These are phyloP conservation scores for Hamamelis virginiana DNA, from an alignment of 164 flowering plant species.

Conservation along the genomic window DNA sequence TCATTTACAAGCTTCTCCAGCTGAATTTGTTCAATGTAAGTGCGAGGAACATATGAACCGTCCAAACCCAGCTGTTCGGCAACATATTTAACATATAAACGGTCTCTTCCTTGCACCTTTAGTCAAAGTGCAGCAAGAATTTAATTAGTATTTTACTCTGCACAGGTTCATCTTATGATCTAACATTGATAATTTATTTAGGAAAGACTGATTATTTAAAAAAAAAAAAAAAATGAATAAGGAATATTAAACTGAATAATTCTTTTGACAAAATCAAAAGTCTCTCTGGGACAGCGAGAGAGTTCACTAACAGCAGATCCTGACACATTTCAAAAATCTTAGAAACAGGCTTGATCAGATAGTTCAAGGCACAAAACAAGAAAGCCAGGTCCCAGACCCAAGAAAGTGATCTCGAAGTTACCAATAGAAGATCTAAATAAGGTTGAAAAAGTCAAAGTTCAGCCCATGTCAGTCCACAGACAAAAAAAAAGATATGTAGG, in stretches of 20 bases:
- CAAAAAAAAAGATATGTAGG: not conserved
- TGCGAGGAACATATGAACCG: conserved; percentile 89
- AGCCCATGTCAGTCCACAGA: too few species aligned
- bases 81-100: conserved; percentile 54
- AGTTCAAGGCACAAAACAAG: too few species aligned
- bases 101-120: conserved; percentile 96
- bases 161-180: not conserved
- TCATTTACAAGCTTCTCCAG: conserved; percentile 95
- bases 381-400: too few species aligned
- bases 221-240: not conserved
- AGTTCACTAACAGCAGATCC: not conserved
- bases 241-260: not conserved
- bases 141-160: not conserved
- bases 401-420: too few species aligned
- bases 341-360: not conserved
- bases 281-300: too few species aligned
- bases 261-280: not conserved
- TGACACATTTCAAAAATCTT: not conserved
- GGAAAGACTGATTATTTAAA: not conserved
- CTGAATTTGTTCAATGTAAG: conserved; percentile 97
- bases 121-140: conserved; percentile 21
- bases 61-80: conserved; percentile 84
- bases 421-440: not conserved
- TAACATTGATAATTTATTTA: not conserved
- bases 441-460: not conserved